Evolutionary conservation across 345 rosid species (phyloP).

Genomic region (Dovyalis caffra): DNA sequence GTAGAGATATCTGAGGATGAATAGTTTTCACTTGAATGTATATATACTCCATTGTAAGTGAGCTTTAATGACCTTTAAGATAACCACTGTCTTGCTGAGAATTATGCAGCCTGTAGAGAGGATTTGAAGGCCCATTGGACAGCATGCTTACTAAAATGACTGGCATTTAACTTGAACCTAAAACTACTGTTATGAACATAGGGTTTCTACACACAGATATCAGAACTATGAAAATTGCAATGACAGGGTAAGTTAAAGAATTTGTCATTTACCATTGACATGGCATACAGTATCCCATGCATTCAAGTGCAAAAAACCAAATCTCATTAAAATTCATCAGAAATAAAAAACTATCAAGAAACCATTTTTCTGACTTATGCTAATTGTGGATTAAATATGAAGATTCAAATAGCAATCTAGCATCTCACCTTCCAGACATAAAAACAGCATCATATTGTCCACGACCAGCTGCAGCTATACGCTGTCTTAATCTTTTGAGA

Average conservation of each 20-base stretch:
- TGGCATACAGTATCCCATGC: neutral
- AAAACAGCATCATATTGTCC: slow-evolving; percentile 89
- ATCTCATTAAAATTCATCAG: neutral
- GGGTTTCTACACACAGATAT: neutral
- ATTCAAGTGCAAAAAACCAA: neutral
- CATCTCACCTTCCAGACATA: slow-evolving; percentile 91
- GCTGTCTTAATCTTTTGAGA: slow-evolving; percentile 77
- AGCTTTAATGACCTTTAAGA: neutral
- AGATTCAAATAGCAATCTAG: neutral
- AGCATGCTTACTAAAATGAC: neutral
- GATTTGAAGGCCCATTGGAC: neutral
- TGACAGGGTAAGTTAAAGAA: neutral
- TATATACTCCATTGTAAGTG: neutral
- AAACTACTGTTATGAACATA: neutral
- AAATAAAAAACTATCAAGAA: neutral
- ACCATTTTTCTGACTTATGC: neutral
- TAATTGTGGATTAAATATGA: slow-evolving; percentile 1
- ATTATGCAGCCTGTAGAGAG: neutral
- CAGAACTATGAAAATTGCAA: neutral
- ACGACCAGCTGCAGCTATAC: slow-evolving; percentile 71
- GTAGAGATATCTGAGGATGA: no score
- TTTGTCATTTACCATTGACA: neutral
- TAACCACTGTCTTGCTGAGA: neutral
- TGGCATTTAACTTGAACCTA: slow-evolving; percentile 1
- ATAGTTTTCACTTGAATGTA: no score